Evolutionary conservation across 495 filamentous ascomycete genomes (phyloP).

Genomic region (Podospora pseudopauciseta): DNA sequence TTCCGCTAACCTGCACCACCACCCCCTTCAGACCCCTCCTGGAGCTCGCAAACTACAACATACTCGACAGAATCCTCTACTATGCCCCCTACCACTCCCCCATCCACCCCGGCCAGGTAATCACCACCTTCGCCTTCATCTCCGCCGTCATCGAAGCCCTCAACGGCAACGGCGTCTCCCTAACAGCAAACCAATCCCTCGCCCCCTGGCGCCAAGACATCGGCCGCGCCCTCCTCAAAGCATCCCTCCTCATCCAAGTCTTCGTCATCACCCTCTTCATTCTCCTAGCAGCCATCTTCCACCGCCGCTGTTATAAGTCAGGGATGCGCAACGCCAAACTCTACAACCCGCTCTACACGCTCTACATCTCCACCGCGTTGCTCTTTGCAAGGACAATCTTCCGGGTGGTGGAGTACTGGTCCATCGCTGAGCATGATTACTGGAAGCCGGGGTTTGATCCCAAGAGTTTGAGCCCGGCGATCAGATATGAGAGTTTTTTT

Average conservation of each 20-base stretch:
- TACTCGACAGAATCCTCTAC: conserved; percentile 71
- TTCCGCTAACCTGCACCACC: conserved; percentile 12
- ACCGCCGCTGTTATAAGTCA: conserved; percentile 52
- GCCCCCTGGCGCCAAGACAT: conserved; percentile 43
- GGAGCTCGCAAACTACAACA: conserved; percentile 70
- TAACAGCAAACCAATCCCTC: conserved; percentile 53
- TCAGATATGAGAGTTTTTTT: conserved; percentile 69
- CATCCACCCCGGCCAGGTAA: conserved; percentile 71
- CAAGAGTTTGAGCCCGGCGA: conserved; percentile 44
- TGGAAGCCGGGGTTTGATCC: conserved; percentile 30
- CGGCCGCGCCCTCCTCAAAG: conserved; percentile 61
- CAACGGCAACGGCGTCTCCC: conserved; percentile 64
- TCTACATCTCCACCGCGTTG: conserved; percentile 60
- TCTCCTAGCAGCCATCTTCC: conserved; percentile 55
- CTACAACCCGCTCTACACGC: conserved; percentile 52
- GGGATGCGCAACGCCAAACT: conserved; percentile 55
- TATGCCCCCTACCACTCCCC: conserved; percentile 75
- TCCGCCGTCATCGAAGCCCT: conserved; percentile 60
- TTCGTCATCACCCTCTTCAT: conserved; percentile 61
- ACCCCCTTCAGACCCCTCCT: conserved; percentile 56
- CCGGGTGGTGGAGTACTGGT: conserved; percentile 62
- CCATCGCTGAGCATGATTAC: conserved; percentile 33
- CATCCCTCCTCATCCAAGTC: conserved; percentile 64
- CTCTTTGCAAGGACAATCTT: conserved; percentile 63
- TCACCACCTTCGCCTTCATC: conserved; percentile 69